Base-by-base conservation (phyloP, 768 basidiomycete genomes). In the Collybia sordida region DNA sequence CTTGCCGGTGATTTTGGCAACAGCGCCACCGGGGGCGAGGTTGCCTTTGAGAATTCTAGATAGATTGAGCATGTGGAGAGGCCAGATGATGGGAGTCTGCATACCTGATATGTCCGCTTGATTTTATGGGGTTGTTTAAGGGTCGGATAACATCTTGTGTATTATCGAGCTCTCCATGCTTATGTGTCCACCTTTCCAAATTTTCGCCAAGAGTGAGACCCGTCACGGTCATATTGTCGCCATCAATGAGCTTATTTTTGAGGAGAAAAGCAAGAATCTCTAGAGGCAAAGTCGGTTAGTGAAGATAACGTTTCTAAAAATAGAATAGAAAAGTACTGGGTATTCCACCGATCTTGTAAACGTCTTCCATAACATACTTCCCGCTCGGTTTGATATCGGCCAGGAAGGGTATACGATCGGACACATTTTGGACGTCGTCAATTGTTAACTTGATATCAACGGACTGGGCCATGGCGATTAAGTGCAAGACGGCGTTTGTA, bases 361-460 rank as follows among this genome's bases (percentile, higher is more conserved):
- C 84, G 62, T 98, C 91, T 70, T 95, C 94, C 93, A 98, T 97
- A 59, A 98, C 92, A 76, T 98, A 98, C 70, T 94, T 94, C 31
- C 97, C 97, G 55, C 91, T 93, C 1, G 97, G 97, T 65, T 95
- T 97, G 56, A 99, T 82, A 69, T 99, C 91, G 19, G 96, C 95
- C 55, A 98, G 77, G 81, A 98, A 96, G 8, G 97, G 97, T 1
- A 80, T 84, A 40, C 89, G 83, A 66, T 99, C 95, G 5, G 94
- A 96, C 46, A 98, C 92, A 48, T 67, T 73, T 68, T 97, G 94
- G 80, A 98, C 92, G 67, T 98, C 97, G 59, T 96, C 93, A 44
- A 98, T 74, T 27, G 80, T 81, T 51, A 99, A 79, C 38, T 81
- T 80, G 72, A 99, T 86, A 21, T 94, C 95, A 43, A 96, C 93